Evolutionary conservation across 306 rosid genomes (phyloP), one percentile per base, ranked within the genome.

Genomic region (Delonix regia): DNA sequence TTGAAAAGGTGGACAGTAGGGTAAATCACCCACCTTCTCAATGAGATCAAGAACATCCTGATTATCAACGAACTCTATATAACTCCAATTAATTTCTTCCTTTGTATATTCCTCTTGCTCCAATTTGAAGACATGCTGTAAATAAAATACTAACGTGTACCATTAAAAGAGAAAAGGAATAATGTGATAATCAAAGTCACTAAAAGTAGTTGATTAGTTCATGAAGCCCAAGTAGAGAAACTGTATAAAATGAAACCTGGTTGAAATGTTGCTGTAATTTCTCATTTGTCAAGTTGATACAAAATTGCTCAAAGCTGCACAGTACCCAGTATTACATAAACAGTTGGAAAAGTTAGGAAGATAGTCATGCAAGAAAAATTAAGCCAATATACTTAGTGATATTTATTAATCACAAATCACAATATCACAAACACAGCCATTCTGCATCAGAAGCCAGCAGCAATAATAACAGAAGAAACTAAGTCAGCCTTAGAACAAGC

Each of bases 61-160:
- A 85, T 94, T 94, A 84, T 94, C 99, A 42, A 94, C 81, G 14
- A 94, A 94, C 82, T 94, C 97, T 71, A 94, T 94, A 70, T 94
- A 94, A 85, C 99, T 94, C 99, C 99, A 94, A 68, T 94, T 79
- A 72, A 94, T 94, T 77, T 90, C 95, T 88, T 94, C 99, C 83
- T 88, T 94, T 19, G 97, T 88, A 82, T 94, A 94, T 78, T 94
- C 99, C 82, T 94, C 99, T 87, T 94, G 99, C 91, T 94, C 99
- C 99, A 94, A 90, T 89, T 94, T 94, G 91, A 94, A 94, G 74
- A 94, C 97, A 61, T 94, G 99, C 99, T 94, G 92, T 80, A 72
- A 81, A 75, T 62, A 71, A 63, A 71, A 30, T 70, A 74, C 70
- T 60, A 38, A 81, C 27, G 71, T 28, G 45, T 41, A 59, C 70